phyloP scores from a whole-genome alignment of 495 filamentous ascomycete genomes.

The Penicillium steckii region DNA sequence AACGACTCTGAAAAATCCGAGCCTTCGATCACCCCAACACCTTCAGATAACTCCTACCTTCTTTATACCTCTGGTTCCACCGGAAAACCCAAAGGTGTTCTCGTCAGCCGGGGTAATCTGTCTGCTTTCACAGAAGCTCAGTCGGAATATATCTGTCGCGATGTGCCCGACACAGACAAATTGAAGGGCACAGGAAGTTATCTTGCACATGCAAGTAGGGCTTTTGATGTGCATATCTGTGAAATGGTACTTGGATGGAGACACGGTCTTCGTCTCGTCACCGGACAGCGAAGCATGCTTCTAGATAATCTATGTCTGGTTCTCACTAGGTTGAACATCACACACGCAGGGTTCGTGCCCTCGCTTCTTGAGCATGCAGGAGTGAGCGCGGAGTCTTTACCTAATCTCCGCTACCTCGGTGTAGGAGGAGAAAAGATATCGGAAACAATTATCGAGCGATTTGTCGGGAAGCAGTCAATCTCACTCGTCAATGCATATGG shows the following conservation, averaged over 20 bases:
- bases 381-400: constrained; percentile 16
- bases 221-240: constrained; percentile 20
- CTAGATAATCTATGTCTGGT: constrained; percentile 31
- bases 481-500: constrained; percentile 48
- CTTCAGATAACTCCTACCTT: constrained; percentile 28
- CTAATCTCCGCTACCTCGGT: constrained; percentile 23
- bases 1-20: no score
- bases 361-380: constrained; percentile 20
- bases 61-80: constrained; percentile 51
- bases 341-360: constrained; percentile 49
- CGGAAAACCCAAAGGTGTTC: constrained; percentile 46
- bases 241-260: constrained; percentile 31
- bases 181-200: constrained; percentile 22
- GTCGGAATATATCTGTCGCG: background rate
- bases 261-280: constrained; percentile 23
- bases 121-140: background rate
- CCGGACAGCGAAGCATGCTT: constrained; percentile 23
- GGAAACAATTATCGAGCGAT: constrained; percentile 23
- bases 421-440: constrained; percentile 32
- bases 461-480: constrained; percentile 13
- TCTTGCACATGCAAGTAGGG: constrained; percentile 24
- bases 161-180: constrained; percentile 8
- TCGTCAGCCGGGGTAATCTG: constrained; percentile 28
- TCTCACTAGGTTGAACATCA: constrained; percentile 62
- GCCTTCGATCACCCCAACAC: background rate